Base-by-base conservation (phyloP, 2,329 filamentous ascomycete species). In the Diaporthe citriasiana region DNA sequence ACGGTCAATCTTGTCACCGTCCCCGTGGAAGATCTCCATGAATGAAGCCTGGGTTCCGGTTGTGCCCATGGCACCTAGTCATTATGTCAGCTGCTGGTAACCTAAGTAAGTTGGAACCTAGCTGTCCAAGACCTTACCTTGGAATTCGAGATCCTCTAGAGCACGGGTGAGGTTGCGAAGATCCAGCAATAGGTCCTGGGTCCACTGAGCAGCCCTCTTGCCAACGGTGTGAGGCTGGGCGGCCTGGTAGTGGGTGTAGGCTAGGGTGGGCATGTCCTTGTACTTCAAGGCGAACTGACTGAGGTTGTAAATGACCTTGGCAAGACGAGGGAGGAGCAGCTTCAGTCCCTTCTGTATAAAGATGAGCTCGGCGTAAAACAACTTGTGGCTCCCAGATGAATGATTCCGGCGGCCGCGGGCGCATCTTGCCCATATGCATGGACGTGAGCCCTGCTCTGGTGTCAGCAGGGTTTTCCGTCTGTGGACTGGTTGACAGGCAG, bases 371-470 rank as follows among this genome's bases (percentile, higher is more conserved):
- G 92, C 88, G 77, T 95, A 78, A 86, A 91, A 82, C 87, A 90
- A 73, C 77, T 81, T 3, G 82, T 83, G 2, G 80, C 80, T 71
- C 76, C 70, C 13, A 71, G 60, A 45, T 74, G 60, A 27, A 98
- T 96, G 78, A 97, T 93, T 45, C 94, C 94, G 19, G 93, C 94
- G 13, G 94, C 94, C 45, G 90, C 92, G 0, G 94, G 94, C 4
- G 93, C 93, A 74, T 89, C 91, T 77, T 89, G 84, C 4, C 93
- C 94, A 82, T 93, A 96, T 19, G 93, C 92, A 78, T 95, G 91
- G 63, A 96, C 93, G 79, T 93, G 91, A 68, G 63, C 63, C 63
- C 74, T 88, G 27, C 33, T 60, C 47, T 30, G 4, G 9, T 25
- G 60, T 69, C 27, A 69, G 66, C 30, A 57, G n/a, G 56, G 15